phyloP scores from a whole-genome alignment of 2,329 filamentous ascomycete genomes.

The Pseudogymnoascus sp. region DNA sequence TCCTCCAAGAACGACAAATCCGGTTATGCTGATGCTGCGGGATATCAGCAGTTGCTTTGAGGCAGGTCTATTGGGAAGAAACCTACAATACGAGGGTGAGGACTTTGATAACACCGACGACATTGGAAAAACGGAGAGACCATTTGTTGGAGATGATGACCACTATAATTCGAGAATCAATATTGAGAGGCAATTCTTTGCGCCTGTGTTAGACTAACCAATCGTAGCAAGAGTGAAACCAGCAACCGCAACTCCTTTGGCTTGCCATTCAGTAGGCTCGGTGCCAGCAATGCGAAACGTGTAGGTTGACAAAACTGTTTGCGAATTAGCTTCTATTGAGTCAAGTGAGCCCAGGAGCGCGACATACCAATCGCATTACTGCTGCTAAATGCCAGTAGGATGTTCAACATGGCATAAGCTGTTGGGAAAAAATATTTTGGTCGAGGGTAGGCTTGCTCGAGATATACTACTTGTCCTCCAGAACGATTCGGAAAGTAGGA shows the following conservation, averaged over 20 bases:
- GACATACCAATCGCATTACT: constrained; percentile 49
- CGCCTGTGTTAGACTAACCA: constrained; percentile 32
- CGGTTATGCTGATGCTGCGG: constrained; percentile 45
- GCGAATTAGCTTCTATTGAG: neutral
- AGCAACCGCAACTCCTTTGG: constrained; percentile 59
- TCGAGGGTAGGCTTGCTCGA: constrained; percentile 59
- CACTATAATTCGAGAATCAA: constrained; percentile 22
- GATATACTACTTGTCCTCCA: constrained; percentile 58
- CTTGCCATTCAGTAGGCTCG: constrained; percentile 50
- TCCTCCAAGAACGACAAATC: constrained; percentile 55
- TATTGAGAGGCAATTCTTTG: neutral
- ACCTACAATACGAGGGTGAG: constrained; percentile 50
- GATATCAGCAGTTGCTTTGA: neutral
- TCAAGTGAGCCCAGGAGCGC: neutral
- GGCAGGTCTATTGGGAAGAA: constrained; percentile 11
- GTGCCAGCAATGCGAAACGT: constrained; percentile 49
- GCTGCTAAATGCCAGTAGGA: constrained; percentile 57
- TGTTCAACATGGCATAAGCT: constrained; percentile 55
- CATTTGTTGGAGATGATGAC: constrained; percentile 48
- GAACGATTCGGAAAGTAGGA: constrained; percentile 60
- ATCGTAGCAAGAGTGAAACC: constrained; percentile 30
- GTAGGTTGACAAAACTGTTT: constrained; percentile 50
- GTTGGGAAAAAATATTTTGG: constrained; percentile 58
- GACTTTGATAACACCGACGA: constrained; percentile 52
- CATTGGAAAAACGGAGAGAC: constrained; percentile 48